A percentile compares a stretch with the other conserved stretches of the same genome.
phyloP scores from a whole-genome alignment of 179 eudicot genomes.

The Silene vulgaris region DNA sequence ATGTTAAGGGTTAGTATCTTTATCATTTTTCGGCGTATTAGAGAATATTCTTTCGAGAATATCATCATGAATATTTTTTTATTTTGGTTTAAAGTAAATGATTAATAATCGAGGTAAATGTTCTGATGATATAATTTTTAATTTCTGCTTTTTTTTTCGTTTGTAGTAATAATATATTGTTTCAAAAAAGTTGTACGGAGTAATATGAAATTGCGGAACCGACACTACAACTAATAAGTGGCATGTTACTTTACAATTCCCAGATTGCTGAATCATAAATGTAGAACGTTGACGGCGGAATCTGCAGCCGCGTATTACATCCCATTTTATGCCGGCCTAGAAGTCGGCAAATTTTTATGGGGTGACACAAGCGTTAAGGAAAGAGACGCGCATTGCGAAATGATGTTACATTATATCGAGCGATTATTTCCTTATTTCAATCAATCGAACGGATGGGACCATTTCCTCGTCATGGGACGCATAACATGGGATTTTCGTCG shows the following conservation, averaged over 20 bases:
- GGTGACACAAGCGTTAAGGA: constrained; percentile 31
- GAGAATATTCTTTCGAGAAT: background rate
- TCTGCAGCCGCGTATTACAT: constrained; percentile 77
- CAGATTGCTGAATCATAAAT: constrained; percentile 47
- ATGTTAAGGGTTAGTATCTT: too few relatives aligned
- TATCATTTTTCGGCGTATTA: background rate
- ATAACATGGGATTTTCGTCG: constrained; percentile 95
- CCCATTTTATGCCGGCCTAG: constrained; percentile 86
- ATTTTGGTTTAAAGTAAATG: background rate
- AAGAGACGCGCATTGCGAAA: constrained; percentile 60
- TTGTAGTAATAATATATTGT: too few relatives aligned
- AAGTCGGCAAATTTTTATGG: constrained; percentile 66
- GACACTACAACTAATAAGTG: too few relatives aligned
- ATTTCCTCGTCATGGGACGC: constrained; percentile 74
- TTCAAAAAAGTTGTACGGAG: too few relatives aligned
- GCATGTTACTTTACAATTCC: too few relatives aligned
- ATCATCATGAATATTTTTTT: too few relatives aligned
- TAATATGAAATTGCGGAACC: too few relatives aligned
- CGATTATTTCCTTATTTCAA: constrained; percentile 42
- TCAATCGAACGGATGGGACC: constrained; percentile 67
- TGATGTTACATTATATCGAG: constrained; percentile 40
- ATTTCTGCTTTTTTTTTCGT: too few relatives aligned
- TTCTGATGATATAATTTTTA: too few relatives aligned
- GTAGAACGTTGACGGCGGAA: constrained; percentile 48
- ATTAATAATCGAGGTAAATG: too few relatives aligned